phyloP scores from a whole-genome alignment of 179 eudicot genomes.

The Sideroxylon spinosum region DNA sequence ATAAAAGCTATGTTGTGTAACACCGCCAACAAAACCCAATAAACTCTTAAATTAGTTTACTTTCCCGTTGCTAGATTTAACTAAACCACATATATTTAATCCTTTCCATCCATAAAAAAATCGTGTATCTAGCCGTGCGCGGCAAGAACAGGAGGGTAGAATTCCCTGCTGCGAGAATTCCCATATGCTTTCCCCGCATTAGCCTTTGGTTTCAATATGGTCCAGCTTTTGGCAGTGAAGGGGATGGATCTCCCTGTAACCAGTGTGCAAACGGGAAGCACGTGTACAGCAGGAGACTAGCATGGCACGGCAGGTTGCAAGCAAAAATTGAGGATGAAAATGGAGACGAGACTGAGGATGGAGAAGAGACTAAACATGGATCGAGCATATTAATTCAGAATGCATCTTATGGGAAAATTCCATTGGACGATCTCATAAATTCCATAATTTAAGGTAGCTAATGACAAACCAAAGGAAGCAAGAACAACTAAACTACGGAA shows the following conservation, averaged over 20 bases:
- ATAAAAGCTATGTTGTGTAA: too few relatives aligned
- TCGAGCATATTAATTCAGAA: constrained; percentile 43
- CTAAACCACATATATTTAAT: too few relatives aligned
- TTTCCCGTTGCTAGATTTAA: too few relatives aligned
- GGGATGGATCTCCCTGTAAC: constrained; percentile 77
- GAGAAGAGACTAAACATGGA: constrained; percentile 26
- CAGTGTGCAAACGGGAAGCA: constrained; percentile 58
- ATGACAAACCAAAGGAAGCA: too few relatives aligned
- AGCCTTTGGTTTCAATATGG: constrained; percentile 42
- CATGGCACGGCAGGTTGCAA: constrained; percentile 14
- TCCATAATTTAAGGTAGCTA: too few relatives aligned
- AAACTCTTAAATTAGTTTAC: too few relatives aligned
- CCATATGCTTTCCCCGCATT: constrained; percentile 28
- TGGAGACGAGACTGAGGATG: constrained; percentile 26
- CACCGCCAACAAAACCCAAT: too few relatives aligned
- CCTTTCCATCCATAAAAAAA: too few relatives aligned
- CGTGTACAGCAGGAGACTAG: constrained; percentile 42
- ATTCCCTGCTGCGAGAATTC: constrained; percentile 6
- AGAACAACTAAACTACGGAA: too few relatives aligned
- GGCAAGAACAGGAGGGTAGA: too few relatives aligned
- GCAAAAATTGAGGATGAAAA: constrained; percentile 23
- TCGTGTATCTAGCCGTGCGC: too few relatives aligned
- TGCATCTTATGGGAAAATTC: constrained; percentile 76
- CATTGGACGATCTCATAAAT: constrained; percentile 26
- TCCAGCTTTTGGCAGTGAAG: constrained; percentile 37